Evolutionary conservation across 306 rosid genomes (phyloP), one percentile per base, ranked within the genome.

Genomic region (Acacia confusa): DNA sequence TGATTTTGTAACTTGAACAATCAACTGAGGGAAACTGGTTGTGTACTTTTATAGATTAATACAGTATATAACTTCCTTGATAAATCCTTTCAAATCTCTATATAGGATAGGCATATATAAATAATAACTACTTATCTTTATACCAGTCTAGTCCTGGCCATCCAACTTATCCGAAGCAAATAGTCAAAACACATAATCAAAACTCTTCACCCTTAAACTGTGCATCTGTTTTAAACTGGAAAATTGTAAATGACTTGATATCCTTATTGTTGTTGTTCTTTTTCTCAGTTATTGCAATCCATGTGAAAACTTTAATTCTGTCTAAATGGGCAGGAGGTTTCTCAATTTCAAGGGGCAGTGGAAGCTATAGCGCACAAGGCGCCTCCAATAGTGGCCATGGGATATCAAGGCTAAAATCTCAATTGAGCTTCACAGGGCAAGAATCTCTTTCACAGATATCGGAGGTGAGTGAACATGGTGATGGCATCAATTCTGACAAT

Each of bases 381-480:
- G 88, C 76, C 44, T 78, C 82, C 43, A 72, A 75, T 82, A 71
- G 71, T 74, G 87, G 88, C 17, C 87, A 60, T 70, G 85, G 91
- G 61, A 86, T 76, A 2, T 80, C 94, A 9, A 88, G 95, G 77
- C 81, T 93, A 84, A 93, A 89, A 82, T 79, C 95, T 2, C 97
- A 95, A 40, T 61, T 95, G 89, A 95, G 99, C 84, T 93, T 93
- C 84, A 90, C 91, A 19, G 85, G 91, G 61, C 98, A 92, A 78
- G 98, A 94, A 70, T 92, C 91, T 71, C 86, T 87, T 57, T 90
- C 97, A 47, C 94, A 92, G 24, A 87, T 90, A 77, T 87, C 94
- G 13, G 92, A 87, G 82, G 88, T 87, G 50, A 83, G 79, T 8
- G 92, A 92, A 44, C 79, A 82, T 24, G 79, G 78, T 4, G 89